These are phyloP conservation scores for Hemileia vastatrix DNA, from an alignment of 1,284 basidiomycete species.

Conservation along the genomic window DNA sequence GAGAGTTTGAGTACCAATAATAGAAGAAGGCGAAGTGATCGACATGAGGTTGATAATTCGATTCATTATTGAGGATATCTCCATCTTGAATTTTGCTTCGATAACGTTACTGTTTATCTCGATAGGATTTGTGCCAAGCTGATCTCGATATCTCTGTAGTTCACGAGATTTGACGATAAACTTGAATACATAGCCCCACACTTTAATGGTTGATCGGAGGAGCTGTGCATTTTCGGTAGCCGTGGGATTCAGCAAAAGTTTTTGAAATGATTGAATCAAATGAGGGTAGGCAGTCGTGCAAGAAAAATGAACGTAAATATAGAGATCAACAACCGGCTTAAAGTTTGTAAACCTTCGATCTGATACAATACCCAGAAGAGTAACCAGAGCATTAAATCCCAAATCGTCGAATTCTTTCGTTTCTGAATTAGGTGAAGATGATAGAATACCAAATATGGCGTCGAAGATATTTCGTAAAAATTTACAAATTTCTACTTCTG, in stretches of 20 bases:
- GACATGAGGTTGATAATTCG: conserved; percentile 86
- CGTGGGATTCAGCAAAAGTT: conserved; percentile 64
- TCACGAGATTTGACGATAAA: conserved; percentile 81
- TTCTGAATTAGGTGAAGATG: conserved; percentile 59
- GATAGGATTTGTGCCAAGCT: conserved; percentile 22
- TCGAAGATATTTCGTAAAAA: conserved; percentile 80
- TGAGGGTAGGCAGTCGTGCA: conserved; percentile 59
- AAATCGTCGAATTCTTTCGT: conserved; percentile 70
- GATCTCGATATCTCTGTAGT: conserved; percentile 70
- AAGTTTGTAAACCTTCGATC: conserved; percentile 92
- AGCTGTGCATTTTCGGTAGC: conserved; percentile 63
- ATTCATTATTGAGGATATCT: conserved; percentile 62
- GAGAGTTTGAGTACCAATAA: conserved; percentile 80
- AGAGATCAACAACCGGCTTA: conserved; percentile 81
- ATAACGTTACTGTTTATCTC: conserved; percentile 47
- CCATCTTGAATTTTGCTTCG: conserved; percentile 68
- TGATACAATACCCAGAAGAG: conserved; percentile 67
- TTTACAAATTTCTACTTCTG: conserved; percentile 62
- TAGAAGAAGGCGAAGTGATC: conserved; percentile 62
- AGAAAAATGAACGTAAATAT: conserved; percentile 80
- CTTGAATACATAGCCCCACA: conserved; percentile 93
- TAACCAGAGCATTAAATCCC: conserved; percentile 82
- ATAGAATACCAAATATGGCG: conserved; percentile 79
- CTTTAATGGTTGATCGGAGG: conserved; percentile 80
- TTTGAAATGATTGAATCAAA: conserved; percentile 76